Evolutionary conservation across 345 rosid species (phyloP).

Genomic region (Boechera retrofracta): DNA sequence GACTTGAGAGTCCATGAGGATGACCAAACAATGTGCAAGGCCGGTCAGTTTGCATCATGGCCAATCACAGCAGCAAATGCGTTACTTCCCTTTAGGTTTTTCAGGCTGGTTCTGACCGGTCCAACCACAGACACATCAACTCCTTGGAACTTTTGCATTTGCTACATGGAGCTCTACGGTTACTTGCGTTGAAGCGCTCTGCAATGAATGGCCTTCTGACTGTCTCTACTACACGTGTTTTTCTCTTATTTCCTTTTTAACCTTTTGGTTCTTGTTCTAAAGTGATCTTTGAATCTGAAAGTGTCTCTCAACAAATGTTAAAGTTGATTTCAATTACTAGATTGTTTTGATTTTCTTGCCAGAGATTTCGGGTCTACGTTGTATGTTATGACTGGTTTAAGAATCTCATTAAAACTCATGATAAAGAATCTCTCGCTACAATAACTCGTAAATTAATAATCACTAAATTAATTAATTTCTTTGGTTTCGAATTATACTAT

Average conservation of each 20-base stretch:
- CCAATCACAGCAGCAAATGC: constrained; percentile 70
- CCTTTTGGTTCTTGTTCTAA: constrained; percentile 17
- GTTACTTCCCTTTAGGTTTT: constrained; percentile 78
- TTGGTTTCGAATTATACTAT: too few species aligned
- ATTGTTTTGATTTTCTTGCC: too few species aligned
- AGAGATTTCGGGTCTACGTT: too few species aligned
- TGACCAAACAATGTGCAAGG: constrained; percentile 79
- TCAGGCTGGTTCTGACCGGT: constrained; percentile 72
- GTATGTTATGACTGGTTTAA: too few species aligned
- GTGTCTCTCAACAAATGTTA: too few species aligned
- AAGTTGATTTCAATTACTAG: too few species aligned
- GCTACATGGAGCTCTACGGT: constrained; percentile 93
- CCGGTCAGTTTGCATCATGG: constrained; percentile 90
- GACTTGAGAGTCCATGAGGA: constrained; percentile 75
- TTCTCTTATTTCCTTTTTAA: not conserved
- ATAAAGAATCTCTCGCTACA: too few species aligned
- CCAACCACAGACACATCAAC: constrained; percentile 72
- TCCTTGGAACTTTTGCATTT: constrained; percentile 84
- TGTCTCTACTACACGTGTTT: constrained; percentile 8
- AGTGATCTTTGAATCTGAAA: too few species aligned
- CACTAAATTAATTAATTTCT: too few species aligned
- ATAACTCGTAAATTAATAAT: too few species aligned
- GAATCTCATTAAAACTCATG: too few species aligned
- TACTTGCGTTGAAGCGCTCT: constrained; percentile 55
- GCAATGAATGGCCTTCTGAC: constrained; percentile 11